A percentile compares a stretch with the other conserved stretches of the same genome.
phyloP scores from a whole-genome alignment of 2,329 filamentous ascomycete species.

The Mycosphaerella arachidis region DNA sequence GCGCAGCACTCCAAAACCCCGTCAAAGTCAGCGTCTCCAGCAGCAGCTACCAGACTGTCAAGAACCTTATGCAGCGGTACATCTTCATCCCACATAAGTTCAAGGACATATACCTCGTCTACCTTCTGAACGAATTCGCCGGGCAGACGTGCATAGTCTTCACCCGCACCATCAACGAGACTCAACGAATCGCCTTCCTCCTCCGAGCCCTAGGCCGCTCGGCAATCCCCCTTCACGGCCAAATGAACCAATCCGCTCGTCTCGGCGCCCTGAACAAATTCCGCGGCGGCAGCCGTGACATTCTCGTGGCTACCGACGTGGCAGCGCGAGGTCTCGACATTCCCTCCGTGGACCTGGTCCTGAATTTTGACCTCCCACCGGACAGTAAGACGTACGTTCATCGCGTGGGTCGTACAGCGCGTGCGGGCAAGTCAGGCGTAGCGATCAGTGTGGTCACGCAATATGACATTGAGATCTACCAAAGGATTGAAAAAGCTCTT shows the following conservation, averaged over 20 bases:
- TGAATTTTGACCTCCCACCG: slow-evolving; percentile 79
- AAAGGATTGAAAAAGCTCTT: slow-evolving; percentile 76
- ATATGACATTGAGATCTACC: slow-evolving; percentile 77
- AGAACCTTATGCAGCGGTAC: slow-evolving; percentile 80
- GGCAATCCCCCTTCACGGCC: slow-evolving; percentile 88
- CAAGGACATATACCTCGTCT: slow-evolving; percentile 87
- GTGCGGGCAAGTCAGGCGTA: slow-evolving; percentile 78
- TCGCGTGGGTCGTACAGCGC: slow-evolving; percentile 79
- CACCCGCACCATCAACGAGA: slow-evolving; percentile 85
- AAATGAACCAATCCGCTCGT: slow-evolving; percentile 81
- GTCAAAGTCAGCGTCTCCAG: slow-evolving; percentile 75
- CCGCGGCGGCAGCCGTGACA: slow-evolving; percentile 70
- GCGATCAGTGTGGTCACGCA: slow-evolving; percentile 80
- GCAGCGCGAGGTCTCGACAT: slow-evolving; percentile 90
- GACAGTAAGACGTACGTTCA: slow-evolving; percentile 91
- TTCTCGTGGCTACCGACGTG: slow-evolving; percentile 91
- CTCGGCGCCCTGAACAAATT: slow-evolving; percentile 89
- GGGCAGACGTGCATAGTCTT: slow-evolving; percentile 90
- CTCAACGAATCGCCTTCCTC: slow-evolving; percentile 77
- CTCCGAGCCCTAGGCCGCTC: slow-evolving; percentile 80
- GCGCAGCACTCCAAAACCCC: slow-evolving; percentile 81
- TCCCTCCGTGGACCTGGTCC: slow-evolving; percentile 78
- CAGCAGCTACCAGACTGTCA: slow-evolving; percentile 86
- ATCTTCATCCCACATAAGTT: slow-evolving; percentile 78
- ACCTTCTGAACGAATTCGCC: slow-evolving; percentile 77